phyloP scores from a whole-genome alignment of 129 eudicot species.

The Mikania micrantha region DNA sequence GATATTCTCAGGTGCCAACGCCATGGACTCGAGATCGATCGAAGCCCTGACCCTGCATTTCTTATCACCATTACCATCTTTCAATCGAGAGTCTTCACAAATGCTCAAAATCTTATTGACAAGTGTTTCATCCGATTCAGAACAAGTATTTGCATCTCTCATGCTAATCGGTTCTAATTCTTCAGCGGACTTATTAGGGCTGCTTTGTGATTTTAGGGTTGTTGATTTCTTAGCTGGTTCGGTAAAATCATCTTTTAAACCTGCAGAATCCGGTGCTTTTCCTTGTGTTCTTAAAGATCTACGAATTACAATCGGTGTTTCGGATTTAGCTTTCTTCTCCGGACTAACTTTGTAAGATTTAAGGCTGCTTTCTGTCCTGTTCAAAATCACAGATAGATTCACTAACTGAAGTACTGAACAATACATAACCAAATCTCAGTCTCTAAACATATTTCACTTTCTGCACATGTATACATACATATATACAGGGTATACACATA shows the following conservation, averaged over 20 bases:
- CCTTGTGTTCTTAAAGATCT: constrained; percentile 75
- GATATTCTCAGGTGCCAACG: constrained; percentile 53
- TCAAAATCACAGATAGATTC: constrained; percentile 6
- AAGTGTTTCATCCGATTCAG: too few relatives aligned
- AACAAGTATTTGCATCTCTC: too few relatives aligned
- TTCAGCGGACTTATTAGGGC: too few relatives aligned
- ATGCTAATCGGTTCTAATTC: too few relatives aligned
- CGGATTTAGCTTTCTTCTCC: constrained; percentile 48
- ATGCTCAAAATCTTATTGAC: too few relatives aligned
- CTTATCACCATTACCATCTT: constrained; percentile 1
- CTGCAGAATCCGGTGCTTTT: constrained; percentile 53
- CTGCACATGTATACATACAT: background rate
- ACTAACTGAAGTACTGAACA: background rate
- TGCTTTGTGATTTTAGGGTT: too few relatives aligned
- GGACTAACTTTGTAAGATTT: constrained; percentile 46
- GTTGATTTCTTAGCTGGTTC: too few relatives aligned
- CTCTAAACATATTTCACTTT: background rate
- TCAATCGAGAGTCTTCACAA: background rate
- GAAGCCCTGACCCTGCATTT: constrained; percentile 21
- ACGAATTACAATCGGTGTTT: constrained; percentile 55
- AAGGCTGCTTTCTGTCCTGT: constrained; percentile 36
- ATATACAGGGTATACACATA: background rate
- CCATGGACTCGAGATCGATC: constrained; percentile 45
- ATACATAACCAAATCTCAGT: background rate
- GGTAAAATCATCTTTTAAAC: constrained; percentile 24